These are phyloP conservation scores for Acanthamoeba castellanii DNA, from an alignment of 208 protist species.

Conservation along the genomic window DNA sequence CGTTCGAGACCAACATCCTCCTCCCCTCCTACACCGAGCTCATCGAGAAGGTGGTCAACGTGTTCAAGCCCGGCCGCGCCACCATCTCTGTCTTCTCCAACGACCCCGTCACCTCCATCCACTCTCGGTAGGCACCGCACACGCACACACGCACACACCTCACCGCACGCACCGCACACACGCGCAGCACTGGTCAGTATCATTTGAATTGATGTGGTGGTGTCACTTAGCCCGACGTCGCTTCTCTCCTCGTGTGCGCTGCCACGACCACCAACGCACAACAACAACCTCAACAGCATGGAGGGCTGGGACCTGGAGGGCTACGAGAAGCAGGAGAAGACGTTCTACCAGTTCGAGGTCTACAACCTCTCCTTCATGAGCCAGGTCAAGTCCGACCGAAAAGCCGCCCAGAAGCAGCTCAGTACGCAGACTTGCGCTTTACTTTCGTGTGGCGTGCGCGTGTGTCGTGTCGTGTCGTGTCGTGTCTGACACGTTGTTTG, in stretches of 20 bases:
- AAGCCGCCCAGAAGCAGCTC: conserved; percentile 6
- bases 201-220: neutral
- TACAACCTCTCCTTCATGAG: conserved; percentile 32
- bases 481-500: neutral
- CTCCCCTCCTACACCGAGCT: conserved; percentile 74
- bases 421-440: neutral
- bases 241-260: neutral
- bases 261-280: too few species aligned
- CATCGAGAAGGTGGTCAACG: conserved; percentile 77
- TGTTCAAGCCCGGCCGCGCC: conserved; percentile 80
- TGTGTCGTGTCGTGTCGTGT: neutral
- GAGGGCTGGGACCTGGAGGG: conserved; percentile 14
- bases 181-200: neutral
- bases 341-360: conserved; percentile 38
- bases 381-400: conserved; percentile 18
- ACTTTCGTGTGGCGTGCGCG: neutral
- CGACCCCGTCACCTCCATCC: conserved; percentile 8
- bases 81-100: conserved; percentile 44
- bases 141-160: too few species aligned
- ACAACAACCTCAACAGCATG: neutral
- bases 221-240: neutral
- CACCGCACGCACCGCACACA: too few species aligned
- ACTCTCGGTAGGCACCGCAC: neutral
- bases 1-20: conserved; percentile 89
- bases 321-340: conserved; percentile 34